Base-by-base conservation (phyloP, 441 rosid species). In the Croton setiger region DNA sequence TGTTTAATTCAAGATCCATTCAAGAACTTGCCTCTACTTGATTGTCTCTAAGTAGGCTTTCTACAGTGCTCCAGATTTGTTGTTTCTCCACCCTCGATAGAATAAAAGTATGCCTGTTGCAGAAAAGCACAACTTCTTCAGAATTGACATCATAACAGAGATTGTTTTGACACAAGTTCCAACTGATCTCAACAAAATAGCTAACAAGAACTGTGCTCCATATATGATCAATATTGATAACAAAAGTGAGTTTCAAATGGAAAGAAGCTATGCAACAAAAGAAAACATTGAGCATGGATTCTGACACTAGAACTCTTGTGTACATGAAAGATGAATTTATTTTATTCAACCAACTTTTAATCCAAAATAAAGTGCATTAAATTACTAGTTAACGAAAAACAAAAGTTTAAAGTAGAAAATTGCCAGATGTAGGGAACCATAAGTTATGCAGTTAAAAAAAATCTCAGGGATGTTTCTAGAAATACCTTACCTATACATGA, bases 21-120 rank as follows among this genome's bases (percentile, higher is more conserved):
- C 23, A 55, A 61, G 64, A 76, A 79, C 85, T 85, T 86, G 83
- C 99, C 97, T 95, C 99, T 66, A 95, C 99, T 92, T 92, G 98
- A 78, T 83, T 92, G 85, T 95, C 99, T 52, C 80, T 82, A 52
- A 95, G 95, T 54, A 92, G 85, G 75, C 68, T 82, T 81, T 88
- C 97, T 76, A 92, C 99, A 39, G 91, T 82, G 72, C 58, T 79
- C 99, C 99, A 92, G 44, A 95, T 88, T 66, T 87, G 83, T 75
- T 82, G 90, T 70, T 92, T 92, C 79, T 88, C 93, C 55, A 23
- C 77, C 71, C 76, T 79, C 17, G 92, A 78, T 75, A 95, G 97
- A 73, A 89, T 82, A 82, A 89, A 92, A 37, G 97, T 90, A 76
- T 95, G 98, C 85, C 99, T 95, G 87, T 75, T 35, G 75, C 33